These are phyloP conservation scores for Santalum album DNA, from an alignment of 164 flowering plant genomes.

Conservation along the genomic window DNA sequence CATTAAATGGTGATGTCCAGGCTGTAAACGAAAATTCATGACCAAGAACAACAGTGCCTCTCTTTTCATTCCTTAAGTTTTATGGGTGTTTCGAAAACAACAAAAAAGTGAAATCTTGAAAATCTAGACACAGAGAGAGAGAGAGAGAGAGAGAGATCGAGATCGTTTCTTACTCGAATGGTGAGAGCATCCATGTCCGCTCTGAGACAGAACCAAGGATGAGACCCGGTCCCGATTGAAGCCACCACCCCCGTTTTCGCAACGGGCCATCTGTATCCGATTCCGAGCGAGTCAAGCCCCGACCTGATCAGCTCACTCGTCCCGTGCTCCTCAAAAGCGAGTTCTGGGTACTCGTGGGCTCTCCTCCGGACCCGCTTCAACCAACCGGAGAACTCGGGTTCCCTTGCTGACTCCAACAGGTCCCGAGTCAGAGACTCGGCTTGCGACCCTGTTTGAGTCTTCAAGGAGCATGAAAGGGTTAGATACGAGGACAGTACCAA, in stretches of 20 bases:
- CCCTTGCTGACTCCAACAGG: slow-evolving; percentile 41
- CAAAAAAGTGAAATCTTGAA: too few relatives aligned
- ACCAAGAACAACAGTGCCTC: too few relatives aligned
- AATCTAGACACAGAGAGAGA: too few relatives aligned
- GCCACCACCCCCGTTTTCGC: slow-evolving; percentile 71
- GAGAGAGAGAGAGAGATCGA: too few relatives aligned
- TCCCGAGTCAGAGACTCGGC: slow-evolving; percentile 14
- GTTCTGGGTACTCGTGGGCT: slow-evolving; percentile 65
- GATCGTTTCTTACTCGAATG: not conserved
- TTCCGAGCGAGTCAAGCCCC: slow-evolving; percentile 59
- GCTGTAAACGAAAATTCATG: too few relatives aligned
- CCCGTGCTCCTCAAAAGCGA: slow-evolving; percentile 51
- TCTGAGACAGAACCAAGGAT: slow-evolving; percentile 49
- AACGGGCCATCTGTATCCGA: slow-evolving; percentile 53
- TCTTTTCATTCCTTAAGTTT: too few relatives aligned
- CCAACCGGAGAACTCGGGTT: slow-evolving; percentile 51
- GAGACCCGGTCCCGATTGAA: slow-evolving; percentile 46
- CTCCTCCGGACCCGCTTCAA: slow-evolving; percentile 44
- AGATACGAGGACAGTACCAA: too few relatives aligned
- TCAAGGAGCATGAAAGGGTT: too few relatives aligned
- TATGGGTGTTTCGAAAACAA: too few relatives aligned
- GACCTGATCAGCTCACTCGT: slow-evolving; percentile 52
- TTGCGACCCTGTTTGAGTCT: too few relatives aligned
- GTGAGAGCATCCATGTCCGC: slow-evolving; percentile 77
- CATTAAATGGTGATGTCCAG: too few relatives aligned